These are phyloP conservation scores for Phoma sp. DNA, from an alignment of 2,329 filamentous ascomycete species.

Conservation along the genomic window DNA sequence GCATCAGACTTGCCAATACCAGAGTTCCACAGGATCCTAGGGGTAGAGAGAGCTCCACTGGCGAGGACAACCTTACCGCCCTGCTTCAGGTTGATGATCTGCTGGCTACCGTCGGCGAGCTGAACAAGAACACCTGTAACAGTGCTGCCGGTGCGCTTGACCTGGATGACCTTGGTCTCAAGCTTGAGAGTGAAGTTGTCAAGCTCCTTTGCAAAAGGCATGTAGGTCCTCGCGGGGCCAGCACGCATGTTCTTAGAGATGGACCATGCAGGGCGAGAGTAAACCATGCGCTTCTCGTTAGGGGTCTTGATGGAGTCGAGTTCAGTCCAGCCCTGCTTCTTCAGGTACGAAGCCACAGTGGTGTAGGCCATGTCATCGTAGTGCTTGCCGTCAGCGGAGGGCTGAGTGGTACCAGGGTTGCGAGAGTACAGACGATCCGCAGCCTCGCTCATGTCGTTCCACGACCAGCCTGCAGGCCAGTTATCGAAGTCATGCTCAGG, in stretches of 20 bases:
- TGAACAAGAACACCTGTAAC: constrained; percentile 31
- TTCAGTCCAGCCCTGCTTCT: constrained; percentile 22
- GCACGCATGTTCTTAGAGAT: constrained; percentile 25
- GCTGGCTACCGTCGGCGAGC: constrained; percentile 62
- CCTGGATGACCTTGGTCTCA: constrained; percentile 30
- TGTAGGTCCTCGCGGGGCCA: constrained; percentile 31
- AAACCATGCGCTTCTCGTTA: constrained; percentile 28
- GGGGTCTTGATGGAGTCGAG: constrained; percentile 26
- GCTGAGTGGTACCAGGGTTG: constrained; percentile 30
- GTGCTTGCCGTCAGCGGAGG: constrained; percentile 26
- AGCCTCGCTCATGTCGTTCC: constrained; percentile 23
- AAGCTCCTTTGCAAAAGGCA: constrained; percentile 22
- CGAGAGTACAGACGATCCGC: constrained; percentile 29
- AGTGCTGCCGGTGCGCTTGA: constrained; percentile 23
- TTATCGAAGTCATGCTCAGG: constrained; percentile 49
- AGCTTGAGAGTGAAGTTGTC: constrained; percentile 32
- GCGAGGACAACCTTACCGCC: constrained; percentile 50
- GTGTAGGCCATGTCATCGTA: constrained; percentile 30
- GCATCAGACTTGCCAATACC: constrained; percentile 35
- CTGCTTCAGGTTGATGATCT: constrained; percentile 65
- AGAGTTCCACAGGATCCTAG: constrained; percentile 32
- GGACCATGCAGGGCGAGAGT: constrained; percentile 21
- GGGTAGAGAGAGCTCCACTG: constrained; percentile 62
- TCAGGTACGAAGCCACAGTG: constrained; percentile 27
- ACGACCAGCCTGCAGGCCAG: constrained; percentile 32